phyloP scores from a whole-genome alignment of 2,329 filamentous ascomycete species.

The Verticillium zaregamsianum region DNA sequence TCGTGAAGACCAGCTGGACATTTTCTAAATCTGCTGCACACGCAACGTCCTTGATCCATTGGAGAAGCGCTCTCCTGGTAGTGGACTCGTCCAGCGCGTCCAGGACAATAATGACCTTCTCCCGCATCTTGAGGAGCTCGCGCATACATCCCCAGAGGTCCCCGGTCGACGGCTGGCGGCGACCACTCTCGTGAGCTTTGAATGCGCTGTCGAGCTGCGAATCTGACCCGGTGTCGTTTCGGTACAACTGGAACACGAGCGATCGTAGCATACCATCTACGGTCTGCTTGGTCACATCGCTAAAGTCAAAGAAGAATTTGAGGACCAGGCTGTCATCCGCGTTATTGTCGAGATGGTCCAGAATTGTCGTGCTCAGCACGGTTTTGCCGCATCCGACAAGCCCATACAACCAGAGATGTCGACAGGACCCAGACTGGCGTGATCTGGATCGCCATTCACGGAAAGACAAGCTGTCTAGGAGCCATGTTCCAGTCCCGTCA shows the following conservation, averaged over 20 bases:
- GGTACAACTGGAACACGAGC: background rate
- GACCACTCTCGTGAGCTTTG: constrained; percentile 5
- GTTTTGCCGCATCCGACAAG: constrained; percentile 3
- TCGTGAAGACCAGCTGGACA: background rate
- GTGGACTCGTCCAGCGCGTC: constrained; percentile 19
- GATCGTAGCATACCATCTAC: background rate
- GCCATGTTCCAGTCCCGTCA: too few species aligned
- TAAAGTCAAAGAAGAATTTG: constrained; percentile 1
- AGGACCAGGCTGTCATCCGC: too few species aligned
- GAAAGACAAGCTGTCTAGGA: too few species aligned
- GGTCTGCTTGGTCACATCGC: background rate
- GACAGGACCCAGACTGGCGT: too few species aligned
- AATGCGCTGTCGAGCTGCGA: background rate
- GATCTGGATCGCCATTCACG: too few species aligned
- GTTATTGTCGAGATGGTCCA: background rate
- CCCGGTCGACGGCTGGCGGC: constrained; percentile 16
- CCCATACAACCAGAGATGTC: constrained; percentile 3
- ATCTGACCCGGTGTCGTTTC: background rate
- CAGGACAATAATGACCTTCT: too few species aligned
- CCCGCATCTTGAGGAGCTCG: too few species aligned
- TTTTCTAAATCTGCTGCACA: constrained; percentile 3
- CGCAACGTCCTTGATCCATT: constrained; percentile 11
- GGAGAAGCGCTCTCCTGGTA: constrained; percentile 12
- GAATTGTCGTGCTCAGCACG: constrained; percentile 2
- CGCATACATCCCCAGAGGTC: too few species aligned